A percentile compares a stretch with the other conserved stretches of the same genome.
Evolutionary conservation across 371 early-diverging fungal genomes (phyloP).

Genomic region (Mucor plumbeus): DNA sequence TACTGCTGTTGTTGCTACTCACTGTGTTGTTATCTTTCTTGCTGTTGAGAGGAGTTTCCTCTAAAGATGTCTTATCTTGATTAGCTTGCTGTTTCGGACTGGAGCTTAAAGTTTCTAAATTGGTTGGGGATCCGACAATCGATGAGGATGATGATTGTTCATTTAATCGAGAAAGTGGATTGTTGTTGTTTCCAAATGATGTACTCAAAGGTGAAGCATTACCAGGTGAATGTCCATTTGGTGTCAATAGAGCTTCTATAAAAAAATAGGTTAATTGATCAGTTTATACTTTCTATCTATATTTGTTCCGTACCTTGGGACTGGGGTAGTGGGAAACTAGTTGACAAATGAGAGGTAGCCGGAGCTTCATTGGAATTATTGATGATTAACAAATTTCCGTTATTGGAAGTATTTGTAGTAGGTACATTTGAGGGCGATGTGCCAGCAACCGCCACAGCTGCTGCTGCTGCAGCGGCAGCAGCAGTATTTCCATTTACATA

Average conservation of each 20-base stretch:
- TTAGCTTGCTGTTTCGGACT: conserved; percentile 2
- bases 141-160: conserved; percentile 10
- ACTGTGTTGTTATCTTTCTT: conserved; percentile 6
- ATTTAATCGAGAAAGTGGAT: neutral
- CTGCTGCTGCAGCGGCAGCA: conserved; percentile 25
- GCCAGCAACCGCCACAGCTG: conserved; percentile 17
- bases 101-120: neutral
- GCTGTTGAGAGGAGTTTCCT: conserved; percentile 9
- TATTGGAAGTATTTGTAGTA: conserved; percentile 4
- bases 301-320: conserved; percentile 19
- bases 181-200: conserved; percentile 2
- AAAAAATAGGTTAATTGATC: neutral
- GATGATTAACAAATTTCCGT: conserved; percentile 3
- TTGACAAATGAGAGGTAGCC: conserved; percentile 14
- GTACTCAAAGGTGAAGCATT: conserved; percentile 12
- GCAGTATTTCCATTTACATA: conserved; percentile 26
- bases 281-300: neutral
- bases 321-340: conserved; percentile 14
- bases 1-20: neutral
- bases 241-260: conserved; percentile 5
- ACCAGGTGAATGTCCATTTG: conserved; percentile 19
- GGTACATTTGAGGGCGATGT: conserved; percentile 9
- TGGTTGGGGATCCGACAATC: conserved; percentile 15
- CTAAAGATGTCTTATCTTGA: conserved; percentile 8
- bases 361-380: conserved; percentile 14